phyloP scores from a whole-genome alignment of 1,284 basidiomycete genomes.

The Sporisorium exsertum region DNA sequence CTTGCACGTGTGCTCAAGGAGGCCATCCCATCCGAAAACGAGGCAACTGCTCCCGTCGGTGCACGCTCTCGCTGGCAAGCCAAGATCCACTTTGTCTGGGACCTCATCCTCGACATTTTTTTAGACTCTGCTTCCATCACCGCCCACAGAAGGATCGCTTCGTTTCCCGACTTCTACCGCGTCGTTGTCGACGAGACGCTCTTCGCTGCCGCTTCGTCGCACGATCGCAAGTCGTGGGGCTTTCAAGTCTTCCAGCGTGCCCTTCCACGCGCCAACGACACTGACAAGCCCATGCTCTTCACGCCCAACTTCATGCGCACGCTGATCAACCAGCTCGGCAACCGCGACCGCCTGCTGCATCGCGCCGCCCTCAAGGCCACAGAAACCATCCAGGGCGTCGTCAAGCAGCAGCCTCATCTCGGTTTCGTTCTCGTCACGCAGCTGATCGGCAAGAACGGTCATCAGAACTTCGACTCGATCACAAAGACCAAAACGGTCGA shows the following conservation, averaged over 20 bases:
- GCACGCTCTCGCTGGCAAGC: conserved; percentile 79
- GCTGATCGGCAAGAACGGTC: conserved; percentile 86
- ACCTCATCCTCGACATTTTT: conserved; percentile 81
- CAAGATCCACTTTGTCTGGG: conserved; percentile 92
- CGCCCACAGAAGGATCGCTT: conserved; percentile 72
- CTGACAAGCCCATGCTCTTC: conserved; percentile 85
- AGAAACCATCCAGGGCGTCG: conserved; percentile 80
- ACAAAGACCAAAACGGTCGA: conserved; percentile 95
- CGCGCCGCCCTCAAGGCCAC: conserved; percentile 76
- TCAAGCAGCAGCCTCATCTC: conserved; percentile 80
- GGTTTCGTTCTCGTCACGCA: conserved; percentile 88
- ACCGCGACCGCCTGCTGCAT: conserved; percentile 86
- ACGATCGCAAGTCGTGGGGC: conserved; percentile 93
- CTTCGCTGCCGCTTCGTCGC: conserved; percentile 84
- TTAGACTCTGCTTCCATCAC: conserved; percentile 70
- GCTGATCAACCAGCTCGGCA: conserved; percentile 94
- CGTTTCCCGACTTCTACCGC: conserved; percentile 90
- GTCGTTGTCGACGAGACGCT: conserved; percentile 91
- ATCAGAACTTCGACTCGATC: conserved; percentile 87
- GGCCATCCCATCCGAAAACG: conserved; percentile 75
- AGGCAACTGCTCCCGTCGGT: conserved; percentile 71
- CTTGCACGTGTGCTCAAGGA: conserved; percentile 73
- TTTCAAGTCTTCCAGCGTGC: conserved; percentile 90
- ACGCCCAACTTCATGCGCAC: conserved; percentile 95
- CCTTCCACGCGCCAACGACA: conserved; percentile 77